A percentile compares a stretch with the other conserved stretches of the same genome.
Evolutionary conservation across 176 grass and related monocot species (phyloP).

Genomic region (Avena insularis): DNA sequence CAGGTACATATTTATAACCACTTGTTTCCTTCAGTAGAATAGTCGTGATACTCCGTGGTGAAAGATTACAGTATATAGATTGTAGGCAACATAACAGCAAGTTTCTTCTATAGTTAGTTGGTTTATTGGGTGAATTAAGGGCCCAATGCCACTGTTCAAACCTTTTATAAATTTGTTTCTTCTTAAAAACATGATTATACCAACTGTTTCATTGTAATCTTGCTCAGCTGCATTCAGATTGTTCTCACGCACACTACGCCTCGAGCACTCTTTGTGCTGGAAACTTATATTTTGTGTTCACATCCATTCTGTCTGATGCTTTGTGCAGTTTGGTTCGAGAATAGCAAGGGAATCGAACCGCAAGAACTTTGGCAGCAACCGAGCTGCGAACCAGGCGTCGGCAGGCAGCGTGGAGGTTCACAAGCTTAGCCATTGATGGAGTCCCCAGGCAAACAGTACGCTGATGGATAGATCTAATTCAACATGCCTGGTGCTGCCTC

Average conservation of each 20-base stretch:
- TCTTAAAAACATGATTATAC: not conserved
- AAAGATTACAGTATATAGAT: not conserved
- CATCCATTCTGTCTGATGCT: not conserved
- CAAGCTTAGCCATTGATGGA: slow-evolving; percentile 37
- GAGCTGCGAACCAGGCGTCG: slow-evolving; percentile 83
- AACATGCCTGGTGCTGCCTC: not conserved
- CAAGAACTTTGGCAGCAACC: slow-evolving; percentile 89
- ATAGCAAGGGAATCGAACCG: slow-evolving; percentile 92
- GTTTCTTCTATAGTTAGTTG: not conserved
- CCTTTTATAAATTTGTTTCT: not conserved
- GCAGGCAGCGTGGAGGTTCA: slow-evolving; percentile 80
- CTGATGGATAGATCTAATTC: not conserved
- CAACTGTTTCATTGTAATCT: not conserved
- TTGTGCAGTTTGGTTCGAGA: slow-evolving; percentile 81
- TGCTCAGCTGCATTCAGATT: not conserved
- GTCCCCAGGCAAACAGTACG: not conserved
- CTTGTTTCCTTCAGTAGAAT: slow-evolving; percentile 10
- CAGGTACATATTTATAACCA: slow-evolving; percentile 65
- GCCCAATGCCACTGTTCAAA: not conserved
- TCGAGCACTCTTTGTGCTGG: not conserved
- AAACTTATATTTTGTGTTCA: not conserved
- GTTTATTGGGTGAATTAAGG: not conserved
- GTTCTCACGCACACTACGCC: not conserved
- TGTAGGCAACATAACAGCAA: not conserved
- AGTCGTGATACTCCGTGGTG: not conserved